Base-by-base conservation (phyloP, 2,329 filamentous ascomycete species). In the Teratosphaeriaceae sp. region DNA sequence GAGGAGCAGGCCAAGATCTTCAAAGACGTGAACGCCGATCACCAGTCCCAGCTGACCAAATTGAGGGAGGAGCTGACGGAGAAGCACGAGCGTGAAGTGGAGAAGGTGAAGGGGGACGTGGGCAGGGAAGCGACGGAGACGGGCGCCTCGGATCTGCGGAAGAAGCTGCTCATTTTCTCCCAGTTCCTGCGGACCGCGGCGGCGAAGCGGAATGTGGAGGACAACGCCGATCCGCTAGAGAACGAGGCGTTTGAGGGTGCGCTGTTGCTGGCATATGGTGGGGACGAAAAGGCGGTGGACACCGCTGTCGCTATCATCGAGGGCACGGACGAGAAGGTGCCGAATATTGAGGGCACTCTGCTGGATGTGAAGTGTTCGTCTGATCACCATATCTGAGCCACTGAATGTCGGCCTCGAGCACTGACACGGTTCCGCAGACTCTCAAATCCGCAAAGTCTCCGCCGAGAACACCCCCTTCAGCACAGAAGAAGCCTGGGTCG, bases 151-250 rank as follows among this genome's bases (percentile, higher is more conserved):
- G 64, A 68, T 27, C 64, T 76, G 47, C 71, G 79, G 54, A 73
- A 79, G 53, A 80, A 79, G 60, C 70, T 92, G 30, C 70, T 89
- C 37, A 72, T 79, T 20, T 70, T 92, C 50, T 87, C 85, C 4
- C 84, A 88, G 61, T 94, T 92, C 71, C 70, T 92, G 51, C 80
- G 84, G 52, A 76, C 88, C 27, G 86, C 86, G 46, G 86, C 86
- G 45, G 81, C 85, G 55, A 75, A 78, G 62, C 80, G 86, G 52
- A 78, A 85, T 55, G 74, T 79, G 16, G 82, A 86, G 59, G 84
- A 81, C 47, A 73, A 85, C 50, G 50, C 55, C 20, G 76, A 84
- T 54, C 74, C 77, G 4, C 84, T 88, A 44, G 84, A 90, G 69
- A 87, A 82, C 65, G 80, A 81, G 65, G 87, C 85, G 26, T 80